Base-by-base conservation (phyloP, 202 grass and related monocot genomes). In the Brachypodium distachyon region DNA sequence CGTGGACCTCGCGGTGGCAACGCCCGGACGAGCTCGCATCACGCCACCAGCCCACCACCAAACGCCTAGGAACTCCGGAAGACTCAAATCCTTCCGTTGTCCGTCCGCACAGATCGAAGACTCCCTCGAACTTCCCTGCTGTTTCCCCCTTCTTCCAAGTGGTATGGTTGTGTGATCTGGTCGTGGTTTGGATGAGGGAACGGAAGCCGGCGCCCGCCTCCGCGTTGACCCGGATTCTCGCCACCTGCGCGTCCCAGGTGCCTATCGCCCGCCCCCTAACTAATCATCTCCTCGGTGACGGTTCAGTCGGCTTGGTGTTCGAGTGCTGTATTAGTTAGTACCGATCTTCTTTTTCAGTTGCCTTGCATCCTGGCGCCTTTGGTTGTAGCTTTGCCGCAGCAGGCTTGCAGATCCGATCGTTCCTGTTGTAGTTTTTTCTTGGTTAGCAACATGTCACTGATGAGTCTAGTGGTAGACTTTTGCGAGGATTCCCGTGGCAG, bases 161-260 rank as follows among this genome's bases (percentile, higher is more conserved):
- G 73, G 56, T 67, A 82, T 83, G 80, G 25, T 43, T 40, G 68
- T 43, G 18, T 84, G 86, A 84, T 78, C 75, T 22, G 81, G 44
- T 75, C 56, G 12, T 61, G 40, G 21, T 9, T 54, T 83, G 81
- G 66, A 97, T 97, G 94, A 93, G 93, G 77, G 91, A 97, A 61
- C 81, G 78, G 58, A 91, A 83, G 76, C 85, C 48, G 68, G 76
- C 77, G 64, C 67, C 51, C 73, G 66, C 81, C 81, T 61, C 85
- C 60, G 50, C 76, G 19, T 58, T 87, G 43, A 64, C 52, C 32
- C 86, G 90, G 70, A 67, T 97, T 80, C 79, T 97, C 53, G 36
- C 87, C 26, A 70, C 84, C 64, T 97, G 94, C 76, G 70, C 71
- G 57, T 85, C 88, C 81, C 91, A 94, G 94, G 94, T 94, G 28